phyloP scores from a whole-genome alignment of 768 basidiomycete species.

The Amanita rubescens region DNA sequence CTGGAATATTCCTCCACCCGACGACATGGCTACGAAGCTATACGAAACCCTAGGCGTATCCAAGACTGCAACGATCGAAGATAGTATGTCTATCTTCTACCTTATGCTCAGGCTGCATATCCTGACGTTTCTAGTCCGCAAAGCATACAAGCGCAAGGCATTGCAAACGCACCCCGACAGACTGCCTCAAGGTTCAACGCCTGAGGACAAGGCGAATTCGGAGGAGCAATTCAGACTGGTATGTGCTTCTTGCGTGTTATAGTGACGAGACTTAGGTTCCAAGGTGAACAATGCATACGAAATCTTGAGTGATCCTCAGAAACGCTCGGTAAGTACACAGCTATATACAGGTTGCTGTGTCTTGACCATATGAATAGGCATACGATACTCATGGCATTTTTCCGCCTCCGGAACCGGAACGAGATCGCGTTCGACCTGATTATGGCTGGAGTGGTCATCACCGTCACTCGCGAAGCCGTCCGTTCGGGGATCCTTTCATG shows the following conservation, averaged over 20 bases:
- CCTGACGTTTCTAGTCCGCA: conserved; percentile 44
- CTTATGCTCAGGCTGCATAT: not conserved
- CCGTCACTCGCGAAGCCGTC: conserved; percentile 19
- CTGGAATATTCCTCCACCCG: not conserved
- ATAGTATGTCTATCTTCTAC: conserved; percentile 42
- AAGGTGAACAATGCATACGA: conserved; percentile 78
- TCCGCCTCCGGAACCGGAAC: conserved; percentile 50
- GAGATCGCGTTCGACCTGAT: conserved; percentile 15
- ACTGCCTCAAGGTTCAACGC: conserved; percentile 45
- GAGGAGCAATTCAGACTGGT: conserved; percentile 50
- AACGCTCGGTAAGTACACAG: conserved; percentile 37
- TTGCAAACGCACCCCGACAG: conserved; percentile 74
- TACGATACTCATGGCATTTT: conserved; percentile 71
- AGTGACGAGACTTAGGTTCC: conserved; percentile 6
- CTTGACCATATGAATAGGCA: conserved; percentile 27
- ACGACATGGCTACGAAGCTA: conserved; percentile 45
- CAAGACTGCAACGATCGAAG: conserved; percentile 49
- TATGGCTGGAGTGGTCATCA: conserved; percentile 15
- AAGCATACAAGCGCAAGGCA: conserved; percentile 70
- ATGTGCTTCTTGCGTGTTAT: not conserved
- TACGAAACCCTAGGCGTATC: conserved; percentile 57
- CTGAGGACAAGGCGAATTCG: conserved; percentile 48
- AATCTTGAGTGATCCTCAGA: conserved; percentile 55
- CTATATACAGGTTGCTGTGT: not conserved
- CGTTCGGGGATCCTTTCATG: conserved; percentile 39